phyloP scores from a whole-genome alignment of 2,329 filamentous ascomycete species.

The Alternaria gaisen region DNA sequence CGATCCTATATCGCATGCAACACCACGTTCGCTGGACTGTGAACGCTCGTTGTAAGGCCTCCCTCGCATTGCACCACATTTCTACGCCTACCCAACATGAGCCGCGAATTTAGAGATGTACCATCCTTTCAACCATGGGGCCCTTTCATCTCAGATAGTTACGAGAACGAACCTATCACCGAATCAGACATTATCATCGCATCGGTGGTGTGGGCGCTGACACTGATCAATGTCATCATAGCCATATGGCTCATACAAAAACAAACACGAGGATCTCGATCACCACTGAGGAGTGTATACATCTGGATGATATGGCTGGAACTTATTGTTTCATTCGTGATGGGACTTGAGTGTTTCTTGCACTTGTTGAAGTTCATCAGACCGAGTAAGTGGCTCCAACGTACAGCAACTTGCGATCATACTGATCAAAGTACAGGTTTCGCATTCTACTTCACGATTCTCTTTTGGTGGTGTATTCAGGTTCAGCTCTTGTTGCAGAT shows the following conservation, averaged over 20 bases:
- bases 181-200: conserved; percentile 44
- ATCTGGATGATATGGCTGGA: conserved; percentile 62
- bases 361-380: conserved; percentile 45
- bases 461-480: conserved; percentile 52
- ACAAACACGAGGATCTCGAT: conserved; percentile 39
- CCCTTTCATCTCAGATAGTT: conserved; percentile 35
- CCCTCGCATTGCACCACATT: neutral
- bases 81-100: conserved; percentile 19
- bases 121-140: conserved; percentile 37
- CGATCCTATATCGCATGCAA: conserved; percentile 1
- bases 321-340: conserved; percentile 54
- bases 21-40: neutral
- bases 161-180: conserved; percentile 39
- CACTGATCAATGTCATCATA: conserved; percentile 36
- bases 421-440: conserved; percentile 37
- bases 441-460: conserved; percentile 45
- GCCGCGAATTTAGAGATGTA: conserved; percentile 25
- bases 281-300: conserved; percentile 51
- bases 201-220: conserved; percentile 40
- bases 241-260: conserved; percentile 46
- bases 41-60: conserved; percentile 1
- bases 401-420: too few relatives aligned
- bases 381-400: conserved; percentile 38
- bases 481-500: conserved; percentile 52
- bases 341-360: conserved; percentile 53